phyloP scores from a whole-genome alignment of 2,329 filamentous ascomycete genomes.

The Pseudogymnoascus destructans region DNA sequence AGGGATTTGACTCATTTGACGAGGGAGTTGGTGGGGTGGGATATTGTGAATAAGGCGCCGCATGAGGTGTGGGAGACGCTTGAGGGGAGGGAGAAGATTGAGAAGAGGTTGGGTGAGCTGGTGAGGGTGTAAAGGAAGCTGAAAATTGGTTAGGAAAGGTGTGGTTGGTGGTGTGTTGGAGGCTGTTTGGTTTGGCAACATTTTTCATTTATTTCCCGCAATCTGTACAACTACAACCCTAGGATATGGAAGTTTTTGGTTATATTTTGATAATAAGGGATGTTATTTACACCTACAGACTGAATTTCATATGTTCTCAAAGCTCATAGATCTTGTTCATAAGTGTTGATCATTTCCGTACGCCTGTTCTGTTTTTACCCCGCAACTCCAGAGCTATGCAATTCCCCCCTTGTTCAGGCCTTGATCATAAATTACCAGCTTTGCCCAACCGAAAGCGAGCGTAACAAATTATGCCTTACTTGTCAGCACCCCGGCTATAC shows the following conservation, averaged over 20 bases:
- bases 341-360: conserved; percentile 4
- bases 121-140: conserved; percentile 29
- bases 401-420: not conserved
- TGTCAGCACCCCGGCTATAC: conserved; percentile 59
- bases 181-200: not conserved
- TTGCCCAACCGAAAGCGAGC: not conserved
- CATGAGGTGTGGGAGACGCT: conserved; percentile 73
- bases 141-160: not conserved
- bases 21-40: conserved; percentile 67
- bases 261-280: not conserved
- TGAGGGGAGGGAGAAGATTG: conserved; percentile 61
- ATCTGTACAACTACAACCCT: not conserved
- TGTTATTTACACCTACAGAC: not conserved
- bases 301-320: not conserved
- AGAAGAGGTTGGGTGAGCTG: conserved; percentile 63
- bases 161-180: not conserved
- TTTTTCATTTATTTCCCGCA: not conserved
- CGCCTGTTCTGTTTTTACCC: not conserved
- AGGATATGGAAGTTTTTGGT: not conserved
- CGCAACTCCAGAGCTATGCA: conserved; percentile 13
- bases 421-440: conserved; percentile 16
- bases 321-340: not conserved
- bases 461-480: conserved; percentile 20
- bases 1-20: conserved; percentile 72
- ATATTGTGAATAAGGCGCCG: conserved; percentile 71